Base-by-base conservation (phyloP, 805 yeast genomes). In the Candida jianshihensis region DNA sequence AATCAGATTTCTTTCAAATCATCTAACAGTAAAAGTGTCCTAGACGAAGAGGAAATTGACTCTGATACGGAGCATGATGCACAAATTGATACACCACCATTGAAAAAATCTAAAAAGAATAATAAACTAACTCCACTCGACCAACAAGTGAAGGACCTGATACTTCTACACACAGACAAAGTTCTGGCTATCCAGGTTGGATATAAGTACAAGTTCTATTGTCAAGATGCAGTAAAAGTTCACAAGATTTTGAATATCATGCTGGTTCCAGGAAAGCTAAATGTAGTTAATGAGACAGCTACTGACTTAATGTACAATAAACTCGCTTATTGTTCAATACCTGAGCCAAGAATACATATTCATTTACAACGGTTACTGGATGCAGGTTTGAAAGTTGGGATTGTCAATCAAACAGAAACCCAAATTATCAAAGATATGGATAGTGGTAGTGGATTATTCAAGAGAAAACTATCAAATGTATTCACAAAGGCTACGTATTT, bases 101-200 rank as follows among this genome's bases (percentile, higher is more conserved):
- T 33, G 27, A 42, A 38, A 19, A 31, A 26, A 21, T 34, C 31
- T 39, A 48, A 39, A 32, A 26, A 38, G 26, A 18, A 36, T 10
- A 8, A 11, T 3, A 64, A 64, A 38, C 58, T 80, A 31, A 83
- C 95, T 0, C 96, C 97, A 0, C 58, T 89, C 26, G 97, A 88
- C 46, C 72, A 70, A 42, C 97, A 89, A 57, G 77, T 78, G 41
- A 62, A 78, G 20, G 80, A 77, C 3, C 60, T 92, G 35, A 88
- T 88, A 51, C 46, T 57, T 6, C 49, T 58, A 2, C 62, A 90
- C 52, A 52, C 52, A 35, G 95, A 86, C 46, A 84, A 84, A 35
- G 47, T 92, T 2, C 62, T 92, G 8, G 78, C 92, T 0, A 69
- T 90, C 19, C 92, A 92, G 54, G 94, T 85, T 3, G 98, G 98